These are phyloP conservation scores for Hypoxylon sp. DNA, from an alignment of 2,329 filamentous ascomycete genomes.

Conservation along the genomic window DNA sequence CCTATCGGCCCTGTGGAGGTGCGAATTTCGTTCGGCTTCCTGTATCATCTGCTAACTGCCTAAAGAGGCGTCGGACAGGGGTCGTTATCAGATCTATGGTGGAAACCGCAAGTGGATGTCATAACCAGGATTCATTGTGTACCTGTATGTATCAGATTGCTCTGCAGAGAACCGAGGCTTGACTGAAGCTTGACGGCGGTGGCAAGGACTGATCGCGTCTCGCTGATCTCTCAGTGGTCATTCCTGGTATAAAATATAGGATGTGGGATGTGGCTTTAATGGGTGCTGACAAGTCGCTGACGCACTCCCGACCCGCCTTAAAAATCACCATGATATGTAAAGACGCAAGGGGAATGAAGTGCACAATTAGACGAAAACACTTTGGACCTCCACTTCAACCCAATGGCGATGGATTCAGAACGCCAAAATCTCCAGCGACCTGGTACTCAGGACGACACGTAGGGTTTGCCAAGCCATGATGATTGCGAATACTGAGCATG, in stretches of 20 bases:
- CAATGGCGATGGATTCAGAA: constrained; percentile 9
- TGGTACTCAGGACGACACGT: constrained; percentile 25
- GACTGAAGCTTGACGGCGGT: constrained; percentile 22
- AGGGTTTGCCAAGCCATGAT: constrained; percentile 28
- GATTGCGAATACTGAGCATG: constrained; percentile 14
- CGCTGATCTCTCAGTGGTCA: constrained; percentile 8
- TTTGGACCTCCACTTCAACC: constrained; percentile 8
- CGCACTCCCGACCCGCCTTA: constrained; percentile 20
- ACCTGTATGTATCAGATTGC: constrained; percentile 17
- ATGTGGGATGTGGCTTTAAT: constrained; percentile 22
- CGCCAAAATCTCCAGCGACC: constrained; percentile 11
- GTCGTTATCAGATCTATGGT: constrained; percentile 22
- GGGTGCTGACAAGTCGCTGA: constrained; percentile 37
- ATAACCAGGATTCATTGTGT: constrained; percentile 8
- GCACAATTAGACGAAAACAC: constrained; percentile 12
- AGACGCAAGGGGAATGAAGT: constrained; percentile 14
- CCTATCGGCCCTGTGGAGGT: constrained; percentile 5
- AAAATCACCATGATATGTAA: constrained; percentile 27
- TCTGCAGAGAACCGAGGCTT: constrained; percentile 9
- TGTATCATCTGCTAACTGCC: constrained; percentile 20
- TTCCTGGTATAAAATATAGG: constrained; percentile 10
- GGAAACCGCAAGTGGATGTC: constrained; percentile 9
- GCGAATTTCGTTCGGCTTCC: neutral
- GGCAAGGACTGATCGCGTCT: constrained; percentile 14
- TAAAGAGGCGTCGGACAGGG: constrained; percentile 27